These are phyloP conservation scores for Ulmus americana DNA, from an alignment of 331 rosid genomes.

Conservation along the genomic window DNA sequence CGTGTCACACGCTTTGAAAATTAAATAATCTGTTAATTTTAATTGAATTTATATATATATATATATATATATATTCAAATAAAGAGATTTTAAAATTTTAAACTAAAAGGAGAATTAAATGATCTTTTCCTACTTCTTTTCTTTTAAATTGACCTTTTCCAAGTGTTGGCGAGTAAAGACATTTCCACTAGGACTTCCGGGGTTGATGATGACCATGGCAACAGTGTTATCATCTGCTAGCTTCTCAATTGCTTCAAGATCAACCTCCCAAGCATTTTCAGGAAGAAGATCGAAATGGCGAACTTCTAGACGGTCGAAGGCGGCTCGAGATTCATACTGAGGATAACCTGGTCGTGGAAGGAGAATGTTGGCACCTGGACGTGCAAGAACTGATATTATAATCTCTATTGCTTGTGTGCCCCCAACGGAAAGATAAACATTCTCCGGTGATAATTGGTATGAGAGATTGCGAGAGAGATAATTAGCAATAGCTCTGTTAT, in stretches of 20 bases:
- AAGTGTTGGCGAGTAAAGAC: slow-evolving; percentile 33
- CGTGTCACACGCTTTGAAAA: too few relatives aligned
- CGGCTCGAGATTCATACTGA: slow-evolving; percentile 17
- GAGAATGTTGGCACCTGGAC: slow-evolving; percentile 34
- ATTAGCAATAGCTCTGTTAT: slow-evolving; percentile 1
- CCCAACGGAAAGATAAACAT: slow-evolving; percentile 50
- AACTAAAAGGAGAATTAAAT: not conserved
- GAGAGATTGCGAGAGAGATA: not conserved
- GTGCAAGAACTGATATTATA: slow-evolving; percentile 48
- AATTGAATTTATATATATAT: too few relatives aligned
- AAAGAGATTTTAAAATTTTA: not conserved
- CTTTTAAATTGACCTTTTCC: slow-evolving; percentile 14
- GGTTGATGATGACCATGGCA: slow-evolving; percentile 41
- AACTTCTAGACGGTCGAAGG: slow-evolving; percentile 19
- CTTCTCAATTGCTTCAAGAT: slow-evolving; percentile 36
- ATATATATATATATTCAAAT: not conserved
- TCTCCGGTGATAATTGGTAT: slow-evolving; percentile 6
- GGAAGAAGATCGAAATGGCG: slow-evolving; percentile 41
- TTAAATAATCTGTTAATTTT: too few relatives aligned
- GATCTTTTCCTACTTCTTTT: too few relatives aligned
- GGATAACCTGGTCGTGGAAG: slow-evolving; percentile 45
- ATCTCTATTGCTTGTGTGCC: slow-evolving; percentile 23
- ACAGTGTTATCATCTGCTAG: slow-evolving; percentile 35
- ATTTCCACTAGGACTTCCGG: slow-evolving; percentile 44
- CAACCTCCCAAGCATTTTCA: slow-evolving; percentile 43